Conservation (phyloP, 148 eudicot species). For the Silene conica region DNA sequence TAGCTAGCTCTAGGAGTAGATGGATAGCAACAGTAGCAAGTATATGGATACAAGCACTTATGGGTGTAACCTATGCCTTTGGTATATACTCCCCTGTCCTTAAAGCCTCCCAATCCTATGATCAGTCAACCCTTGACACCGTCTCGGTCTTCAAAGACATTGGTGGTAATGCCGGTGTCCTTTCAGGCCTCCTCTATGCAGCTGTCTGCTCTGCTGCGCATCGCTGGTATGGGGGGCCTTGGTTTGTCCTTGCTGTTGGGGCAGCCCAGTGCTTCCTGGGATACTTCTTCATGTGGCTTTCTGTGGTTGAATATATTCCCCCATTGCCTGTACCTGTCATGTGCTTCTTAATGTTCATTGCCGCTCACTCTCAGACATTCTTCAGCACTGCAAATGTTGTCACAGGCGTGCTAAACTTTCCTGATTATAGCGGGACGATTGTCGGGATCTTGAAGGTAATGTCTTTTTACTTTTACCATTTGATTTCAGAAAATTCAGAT, state of each 20-base stretch:
- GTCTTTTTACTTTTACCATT: not conserved
- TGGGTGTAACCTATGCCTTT: conserved; percentile 80
- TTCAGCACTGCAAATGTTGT: conserved; percentile 91
- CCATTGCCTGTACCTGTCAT: conserved; percentile 50
- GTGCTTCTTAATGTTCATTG: conserved; percentile 73
- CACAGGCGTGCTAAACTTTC: conserved; percentile 72
- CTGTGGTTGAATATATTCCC: conserved; percentile 56
- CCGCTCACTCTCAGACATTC: conserved; percentile 88
- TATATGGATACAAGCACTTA: conserved; percentile 79
- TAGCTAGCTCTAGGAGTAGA: conserved; percentile 30
- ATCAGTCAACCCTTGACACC: conserved; percentile 80
- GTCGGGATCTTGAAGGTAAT: conserved; percentile 94
- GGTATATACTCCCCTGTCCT: conserved; percentile 73
- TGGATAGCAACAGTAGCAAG: conserved; percentile 76
- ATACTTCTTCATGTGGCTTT: conserved; percentile 71
- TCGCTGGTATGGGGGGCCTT: conserved; percentile 33
- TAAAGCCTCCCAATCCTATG: conserved; percentile 65
- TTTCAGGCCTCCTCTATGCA: conserved; percentile 81
- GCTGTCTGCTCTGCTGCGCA: conserved; percentile 24
- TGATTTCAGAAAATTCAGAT: not conserved
- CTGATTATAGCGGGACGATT: conserved; percentile 64
- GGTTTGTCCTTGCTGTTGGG: conserved; percentile 67
- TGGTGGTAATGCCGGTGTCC: conserved; percentile 82
- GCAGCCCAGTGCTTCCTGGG: conserved; percentile 75
- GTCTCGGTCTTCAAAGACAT: conserved; percentile 92